Evolutionary conservation across 1,139 yeast species (phyloP).

Genomic region (Yamadazyma taylorii): DNA sequence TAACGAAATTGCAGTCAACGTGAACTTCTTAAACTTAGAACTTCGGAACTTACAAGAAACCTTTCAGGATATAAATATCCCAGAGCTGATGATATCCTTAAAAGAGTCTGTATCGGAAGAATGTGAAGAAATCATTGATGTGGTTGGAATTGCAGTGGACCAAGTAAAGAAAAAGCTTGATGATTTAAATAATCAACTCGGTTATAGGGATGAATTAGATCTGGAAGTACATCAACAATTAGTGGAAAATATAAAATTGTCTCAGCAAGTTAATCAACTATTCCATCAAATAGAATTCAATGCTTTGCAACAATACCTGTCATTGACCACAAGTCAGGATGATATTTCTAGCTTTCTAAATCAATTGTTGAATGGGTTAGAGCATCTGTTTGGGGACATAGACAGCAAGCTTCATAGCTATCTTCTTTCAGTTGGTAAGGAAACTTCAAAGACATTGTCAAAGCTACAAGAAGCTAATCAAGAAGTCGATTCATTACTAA

Average conservation of each 20-base stretch:
- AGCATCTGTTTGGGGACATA: not conserved
- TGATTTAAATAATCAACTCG: not conserved
- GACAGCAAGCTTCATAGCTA: not conserved
- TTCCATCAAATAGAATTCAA: constrained; percentile 2
- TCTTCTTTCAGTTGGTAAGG: not conserved
- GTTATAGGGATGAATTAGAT: not conserved
- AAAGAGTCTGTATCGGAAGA: constrained; percentile 5
- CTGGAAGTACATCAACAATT: not conserved
- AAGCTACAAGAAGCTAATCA: not conserved
- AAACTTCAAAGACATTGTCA: not conserved
- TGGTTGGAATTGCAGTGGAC: constrained; percentile 1
- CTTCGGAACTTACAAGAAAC: constrained; percentile 10
- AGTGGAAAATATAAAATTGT: constrained; percentile 3
- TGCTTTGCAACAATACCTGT: constrained; percentile 3
- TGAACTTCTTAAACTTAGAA: constrained; percentile 14
- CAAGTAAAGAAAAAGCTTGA: constrained; percentile 1
- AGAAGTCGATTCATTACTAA: not conserved
- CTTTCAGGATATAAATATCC: constrained; percentile 8
- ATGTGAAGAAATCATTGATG: constrained; percentile 2
- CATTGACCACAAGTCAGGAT: not conserved
- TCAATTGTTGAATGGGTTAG: constrained; percentile 1
- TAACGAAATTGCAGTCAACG: constrained; percentile 15
- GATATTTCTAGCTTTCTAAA: not conserved
- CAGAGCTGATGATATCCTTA: constrained; percentile 9
- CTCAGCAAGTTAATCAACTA: constrained; percentile 2